Base-by-base conservation (phyloP, 2,329 filamentous ascomycete genomes). In the Aspergillus sp. region DNA sequence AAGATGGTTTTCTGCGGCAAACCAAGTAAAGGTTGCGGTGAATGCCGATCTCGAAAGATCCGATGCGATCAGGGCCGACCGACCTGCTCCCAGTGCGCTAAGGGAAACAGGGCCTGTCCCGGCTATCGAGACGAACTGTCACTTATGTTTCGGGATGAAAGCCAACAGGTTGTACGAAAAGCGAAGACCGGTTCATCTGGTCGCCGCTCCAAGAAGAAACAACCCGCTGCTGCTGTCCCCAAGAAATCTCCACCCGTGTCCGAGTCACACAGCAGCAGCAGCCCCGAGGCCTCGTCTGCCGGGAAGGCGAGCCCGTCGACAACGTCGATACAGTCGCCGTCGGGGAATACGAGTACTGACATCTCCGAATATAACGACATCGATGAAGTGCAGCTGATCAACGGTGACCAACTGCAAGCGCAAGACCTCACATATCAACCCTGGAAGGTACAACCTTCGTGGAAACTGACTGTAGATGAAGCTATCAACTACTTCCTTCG, bases 141-240 rank as follows among this genome's bases (percentile, higher is more conserved):
- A 33, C 76, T 88, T 57, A 83, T 88, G 81, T 88, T 88, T 68
- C 83, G 85, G 39, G 85, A 88, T 73, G 85, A 88, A 72, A 87
- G 83, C 65, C 82, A 77, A 64, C 84, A 86, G 65, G 84, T 87
- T 46, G 82, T 84, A 25, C 80, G 80, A 61, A 87, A 85, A 67
- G 25, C 81, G 77, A 56, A 50, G 76, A 80, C 79, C 76, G 56
- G 74, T 63, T 66, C 64, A 23, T 72, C 73, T 23, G 27, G 61
- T 59, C 45, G 68, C 67, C 44, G 58, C 62, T 37, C 59, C 55
- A 64, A 64, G 27, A 39, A 54, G 17, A 39, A 33, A 14, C 27
- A 31, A 11, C 27, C 27, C 27, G 27, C 27, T 31, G 15, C 48
- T 19, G 43, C 43, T 4, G 52, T 33, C 17, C 21, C 59, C 23